Evolutionary conservation across 2,329 filamentous ascomycete genomes (phyloP), one percentile per base, ranked within the genome.

Genomic region (Fusarium siculi): DNA sequence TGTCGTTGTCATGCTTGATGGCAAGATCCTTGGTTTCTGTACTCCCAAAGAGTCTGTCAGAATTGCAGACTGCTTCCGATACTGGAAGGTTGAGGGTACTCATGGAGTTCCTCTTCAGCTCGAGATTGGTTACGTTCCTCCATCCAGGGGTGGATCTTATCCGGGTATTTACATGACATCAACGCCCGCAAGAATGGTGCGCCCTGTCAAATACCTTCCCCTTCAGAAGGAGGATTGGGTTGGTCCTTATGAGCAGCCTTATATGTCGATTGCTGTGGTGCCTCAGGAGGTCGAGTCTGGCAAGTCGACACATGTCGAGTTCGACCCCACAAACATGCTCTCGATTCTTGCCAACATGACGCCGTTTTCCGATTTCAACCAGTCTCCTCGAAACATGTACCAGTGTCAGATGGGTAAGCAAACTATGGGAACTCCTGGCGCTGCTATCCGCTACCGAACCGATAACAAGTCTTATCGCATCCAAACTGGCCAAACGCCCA

Each of bases 341-440:
- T 98, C 96, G 12, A 98, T 99, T 74, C 88, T 99, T 57, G 96
- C 96, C 78, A 98, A 98, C 84, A 97, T 98, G 92, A 99, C 96
- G 1, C 96, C 96, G 7, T 99, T 99, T 84, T 98, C 96, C 52
- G 94, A 99, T 81, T 97, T 97, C 85, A 99, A 99, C 84, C 96
- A 99, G 83, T 98, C 95, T 19, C 96, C 96, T 4, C 89, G 96
- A 88, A 99, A 99, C 84, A 98, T 98, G 96, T 99, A 98, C 81
- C 94, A 97, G 81, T 98, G 95, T 85, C 96, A 98, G 87, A 98
- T 98, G 96, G 95, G 94, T 85, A 99, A 99, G 82, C 96, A 99
- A 85, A 95, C 96, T 1, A 99, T 99, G 96, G 96, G 96, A 82
- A 98, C 96, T 30, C 95, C 96, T 7, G 95, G 93, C 65, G 93